Evolutionary conservation across 108 stramenopile genomes (phyloP), one percentile per base, ranked within the genome.

Genomic region (Cyclotella distinguenda): DNA sequence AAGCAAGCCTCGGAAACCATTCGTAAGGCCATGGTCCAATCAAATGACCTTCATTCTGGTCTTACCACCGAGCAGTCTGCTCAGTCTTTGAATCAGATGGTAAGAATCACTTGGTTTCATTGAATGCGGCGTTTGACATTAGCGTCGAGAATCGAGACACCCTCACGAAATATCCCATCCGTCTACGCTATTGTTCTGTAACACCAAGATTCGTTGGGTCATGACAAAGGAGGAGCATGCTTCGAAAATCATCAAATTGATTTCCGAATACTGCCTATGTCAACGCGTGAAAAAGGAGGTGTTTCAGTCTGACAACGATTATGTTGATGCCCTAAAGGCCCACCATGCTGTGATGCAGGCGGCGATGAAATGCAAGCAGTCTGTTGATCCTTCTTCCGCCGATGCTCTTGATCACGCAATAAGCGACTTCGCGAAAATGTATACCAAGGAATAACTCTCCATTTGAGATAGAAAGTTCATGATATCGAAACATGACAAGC

Each of bases 311-410:
- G 84, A 86, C 15, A 54, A 57, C 13, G 86, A 91, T 34, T 88
- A 86, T 63, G 56, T 85, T 12, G 80, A 91, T 49, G 89, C 86
- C 2, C 66, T 91, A 25, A 82, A 84, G 72, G 74, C 82, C 2
- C 89, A 91, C 52, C 89, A 91, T 60, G 76, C 73, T 5, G 82
- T 87, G 5, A 85, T 91, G 86, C 85, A 87, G 42, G 71, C 78
- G 13, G 86, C 86, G n/a, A 91, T 91, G 89, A 84, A 84, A 58
- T 74, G 76, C 52, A 90, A 87, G 72, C 89, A 91, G 55, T 70
- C 73, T 45, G 82, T 91, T 57, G 85, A 86, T 65, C 59, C 71
- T 36, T 58, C 78, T 30, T 57, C 78, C 22, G 82, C 77, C 11
- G 84, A 84, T 71, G 84, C 80, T 33, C 58, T 91, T 28, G 87